Evolutionary conservation across 805 yeast species (phyloP).

Genomic region (Metschnikowia lachancei): DNA sequence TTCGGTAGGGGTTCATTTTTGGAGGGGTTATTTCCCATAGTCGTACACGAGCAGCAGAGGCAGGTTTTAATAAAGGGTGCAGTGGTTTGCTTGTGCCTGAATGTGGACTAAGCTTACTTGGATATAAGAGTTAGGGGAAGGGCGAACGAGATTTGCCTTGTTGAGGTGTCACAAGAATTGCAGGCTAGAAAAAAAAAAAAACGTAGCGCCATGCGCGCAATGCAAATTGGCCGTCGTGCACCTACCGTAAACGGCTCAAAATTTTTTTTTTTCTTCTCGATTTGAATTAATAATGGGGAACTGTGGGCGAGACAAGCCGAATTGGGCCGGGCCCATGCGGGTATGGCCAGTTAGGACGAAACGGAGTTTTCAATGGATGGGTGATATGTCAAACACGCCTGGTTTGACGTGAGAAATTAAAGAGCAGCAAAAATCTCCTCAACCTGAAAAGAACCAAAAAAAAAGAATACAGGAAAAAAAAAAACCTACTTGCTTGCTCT

Average conservation of each 20-base stretch:
- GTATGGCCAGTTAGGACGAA: neutral
- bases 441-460: too few species aligned
- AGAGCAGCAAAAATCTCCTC: too few species aligned
- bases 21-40: slow-evolving; percentile 69
- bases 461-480: too few species aligned
- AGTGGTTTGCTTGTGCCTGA: neutral
- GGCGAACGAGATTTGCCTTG: neutral
- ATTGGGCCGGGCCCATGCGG: neutral
- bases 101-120: neutral
- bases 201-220: slow-evolving; percentile 9
- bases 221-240: slow-evolving; percentile 7
- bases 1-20: slow-evolving; percentile 49
- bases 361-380: neutral
- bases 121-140: neutral
- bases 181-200: slow-evolving; percentile 1
- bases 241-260: neutral
- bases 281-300: neutral
- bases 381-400: neutral
- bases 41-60: slow-evolving; percentile 6
- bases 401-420: too few species aligned
- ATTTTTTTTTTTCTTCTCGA: neutral
- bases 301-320: neutral
- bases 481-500: too few species aligned
- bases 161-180: neutral
- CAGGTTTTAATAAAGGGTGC: neutral